These are phyloP conservation scores for Phytophthora crassamura DNA, from an alignment of 352 stramenopile genomes.

Conservation along the genomic window DNA sequence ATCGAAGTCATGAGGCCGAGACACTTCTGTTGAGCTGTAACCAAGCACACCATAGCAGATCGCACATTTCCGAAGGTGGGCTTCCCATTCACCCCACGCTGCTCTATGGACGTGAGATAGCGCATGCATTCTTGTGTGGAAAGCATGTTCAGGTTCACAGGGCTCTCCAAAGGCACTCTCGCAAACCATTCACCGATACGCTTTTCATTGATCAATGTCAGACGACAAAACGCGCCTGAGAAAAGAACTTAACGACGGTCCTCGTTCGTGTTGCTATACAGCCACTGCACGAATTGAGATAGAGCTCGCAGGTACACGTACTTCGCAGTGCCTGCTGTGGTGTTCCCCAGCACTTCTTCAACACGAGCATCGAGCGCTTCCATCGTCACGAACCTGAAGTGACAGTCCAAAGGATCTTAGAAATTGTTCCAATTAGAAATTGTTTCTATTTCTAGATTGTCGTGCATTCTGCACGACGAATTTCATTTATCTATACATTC, in stretches of 20 bases:
- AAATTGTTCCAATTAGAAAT: too few relatives aligned
- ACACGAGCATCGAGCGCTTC: conserved; percentile 1
- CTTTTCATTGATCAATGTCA: background rate
- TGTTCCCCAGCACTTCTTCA: background rate
- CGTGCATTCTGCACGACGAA: too few relatives aligned
- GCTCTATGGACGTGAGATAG: too few relatives aligned
- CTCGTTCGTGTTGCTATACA: background rate
- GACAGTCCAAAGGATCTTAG: too few relatives aligned
- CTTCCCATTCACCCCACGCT: too few relatives aligned
- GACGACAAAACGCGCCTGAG: background rate
- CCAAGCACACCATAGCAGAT: too few relatives aligned
- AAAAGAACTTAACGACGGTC: background rate
- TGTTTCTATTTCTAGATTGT: too few relatives aligned
- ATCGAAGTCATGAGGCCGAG: too few relatives aligned
- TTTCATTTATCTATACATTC: too few relatives aligned
- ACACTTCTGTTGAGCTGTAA: too few relatives aligned
- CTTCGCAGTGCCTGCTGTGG: background rate
- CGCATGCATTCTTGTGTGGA: background rate
- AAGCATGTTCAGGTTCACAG: background rate
- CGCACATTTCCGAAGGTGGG: too few relatives aligned
- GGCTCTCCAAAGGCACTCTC: background rate
- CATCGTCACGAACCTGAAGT: too few relatives aligned
- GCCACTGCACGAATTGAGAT: background rate
- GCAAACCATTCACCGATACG: background rate
- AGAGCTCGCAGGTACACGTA: background rate